phyloP scores from a whole-genome alignment of 805 yeast genomes.

The Candida qinlingensis region DNA sequence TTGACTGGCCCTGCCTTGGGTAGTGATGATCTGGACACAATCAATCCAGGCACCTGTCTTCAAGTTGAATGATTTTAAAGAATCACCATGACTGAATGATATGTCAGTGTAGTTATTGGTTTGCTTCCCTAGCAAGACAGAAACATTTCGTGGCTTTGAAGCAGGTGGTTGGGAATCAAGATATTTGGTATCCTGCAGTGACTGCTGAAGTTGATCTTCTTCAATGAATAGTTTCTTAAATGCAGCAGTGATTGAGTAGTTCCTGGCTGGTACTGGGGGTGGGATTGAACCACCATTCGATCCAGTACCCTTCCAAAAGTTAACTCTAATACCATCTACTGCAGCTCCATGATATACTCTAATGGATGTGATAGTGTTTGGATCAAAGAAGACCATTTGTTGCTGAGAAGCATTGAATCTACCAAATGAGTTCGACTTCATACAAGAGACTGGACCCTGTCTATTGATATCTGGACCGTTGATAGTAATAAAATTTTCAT shows the following conservation, averaged over 20 bases:
- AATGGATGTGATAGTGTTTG: conserved; percentile 40
- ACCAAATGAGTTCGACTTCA: conserved; percentile 33
- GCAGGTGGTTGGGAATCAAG: background rate
- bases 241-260: conserved; percentile 30
- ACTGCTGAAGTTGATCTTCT: background rate
- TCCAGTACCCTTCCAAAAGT: conserved; percentile 10
- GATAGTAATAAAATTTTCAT: conserved; percentile 12
- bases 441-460: conserved; percentile 32
- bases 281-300: conserved; percentile 9
- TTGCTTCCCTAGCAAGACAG: conserved; percentile 46
- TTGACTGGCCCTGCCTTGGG: conserved; percentile 45
- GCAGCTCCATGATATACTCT: conserved; percentile 73
- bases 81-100: conserved; percentile 51
- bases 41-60: conserved; percentile 89
- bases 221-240: conserved; percentile 13
- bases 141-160: background rate
- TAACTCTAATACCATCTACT: conserved; percentile 72
- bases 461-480: conserved; percentile 28
- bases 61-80: conserved; percentile 51
- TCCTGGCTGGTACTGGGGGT: conserved; percentile 45
- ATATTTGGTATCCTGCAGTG: background rate
- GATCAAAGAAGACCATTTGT: conserved; percentile 30
- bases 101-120: conserved; percentile 52
- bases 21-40: conserved; percentile 70
- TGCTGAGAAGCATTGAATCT: conserved; percentile 21